These are phyloP conservation scores for Scenedesmus sp. DNA, from an alignment of 163 green algal genomes.

Conservation along the genomic window DNA sequence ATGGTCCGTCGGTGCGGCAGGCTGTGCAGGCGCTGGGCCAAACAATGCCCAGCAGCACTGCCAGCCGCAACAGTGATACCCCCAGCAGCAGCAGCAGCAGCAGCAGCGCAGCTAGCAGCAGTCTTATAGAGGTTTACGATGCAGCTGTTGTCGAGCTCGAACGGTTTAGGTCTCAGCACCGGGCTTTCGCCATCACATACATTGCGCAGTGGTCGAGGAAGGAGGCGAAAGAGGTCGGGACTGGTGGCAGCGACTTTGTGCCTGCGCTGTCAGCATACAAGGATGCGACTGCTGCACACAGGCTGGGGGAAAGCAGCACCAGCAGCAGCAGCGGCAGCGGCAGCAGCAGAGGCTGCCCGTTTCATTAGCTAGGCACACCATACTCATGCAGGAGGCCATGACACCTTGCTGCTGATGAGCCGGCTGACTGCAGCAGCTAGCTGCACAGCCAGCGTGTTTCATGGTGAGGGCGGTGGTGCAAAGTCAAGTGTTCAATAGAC, in stretches of 20 bases:
- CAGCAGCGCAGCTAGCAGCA: background rate
- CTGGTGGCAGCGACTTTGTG: constrained; percentile 64
- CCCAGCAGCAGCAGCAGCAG: background rate
- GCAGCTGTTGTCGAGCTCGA: constrained; percentile 54
- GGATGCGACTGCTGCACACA: constrained; percentile 55
- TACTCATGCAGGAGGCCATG: background rate
- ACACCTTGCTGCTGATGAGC: background rate
- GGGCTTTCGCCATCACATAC: constrained; percentile 55
- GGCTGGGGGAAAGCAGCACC: background rate
- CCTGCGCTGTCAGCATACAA: constrained; percentile 57
- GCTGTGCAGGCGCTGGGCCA: constrained; percentile 4
- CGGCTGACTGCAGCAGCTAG: no score
- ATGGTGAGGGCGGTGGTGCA: background rate
- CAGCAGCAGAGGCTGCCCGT: background rate
- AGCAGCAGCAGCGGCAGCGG: background rate
- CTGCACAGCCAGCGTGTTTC: background rate
- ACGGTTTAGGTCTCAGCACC: constrained; percentile 51
- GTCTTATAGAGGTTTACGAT: constrained; percentile 56
- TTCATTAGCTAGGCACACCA: background rate
- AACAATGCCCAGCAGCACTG: constrained; percentile 3
- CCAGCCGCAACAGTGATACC: background rate
- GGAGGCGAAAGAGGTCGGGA: constrained; percentile 41
- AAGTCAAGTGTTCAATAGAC: no score
- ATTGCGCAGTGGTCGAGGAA: constrained; percentile 56
- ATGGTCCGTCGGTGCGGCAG: background rate